Conservation (phyloP, 2,329 filamentous ascomycete genomes). For the Alternaria solani region DNA sequence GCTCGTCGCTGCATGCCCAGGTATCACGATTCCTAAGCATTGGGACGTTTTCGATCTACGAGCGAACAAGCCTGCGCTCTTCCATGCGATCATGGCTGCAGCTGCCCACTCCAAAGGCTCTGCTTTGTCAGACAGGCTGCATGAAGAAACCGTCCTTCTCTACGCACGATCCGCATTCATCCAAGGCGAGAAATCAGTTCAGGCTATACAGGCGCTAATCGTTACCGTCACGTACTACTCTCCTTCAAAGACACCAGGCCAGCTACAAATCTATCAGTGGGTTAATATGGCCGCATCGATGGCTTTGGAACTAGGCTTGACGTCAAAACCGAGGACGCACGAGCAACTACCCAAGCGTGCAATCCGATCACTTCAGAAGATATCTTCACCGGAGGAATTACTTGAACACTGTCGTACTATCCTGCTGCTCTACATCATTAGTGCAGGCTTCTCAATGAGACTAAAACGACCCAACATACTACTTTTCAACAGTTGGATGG, state of each 20-base stretch:
- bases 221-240: constrained; percentile 47
- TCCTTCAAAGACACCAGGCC: constrained; percentile 42
- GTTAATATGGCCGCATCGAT: constrained; percentile 48
- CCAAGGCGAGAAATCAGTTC: constrained; percentile 49
- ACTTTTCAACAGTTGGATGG: constrained; percentile 50
- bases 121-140: constrained; percentile 40
- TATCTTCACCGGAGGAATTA: constrained; percentile 46
- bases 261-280: constrained; percentile 47
- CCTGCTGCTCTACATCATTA: constrained; percentile 42
- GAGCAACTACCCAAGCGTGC: constrained; percentile 48
- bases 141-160: constrained; percentile 46
- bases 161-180: constrained; percentile 47
- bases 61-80: constrained; percentile 43
- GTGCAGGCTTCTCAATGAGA: constrained; percentile 46
- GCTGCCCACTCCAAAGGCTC: constrained; percentile 45
- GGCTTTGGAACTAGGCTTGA: constrained; percentile 48
- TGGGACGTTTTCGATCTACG: constrained; percentile 44
- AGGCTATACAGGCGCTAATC: constrained; percentile 47
- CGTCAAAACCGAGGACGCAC: constrained; percentile 48
- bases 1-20: constrained; percentile 40
- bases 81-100: constrained; percentile 49
- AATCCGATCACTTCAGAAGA: constrained; percentile 42
- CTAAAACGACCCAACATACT: constrained; percentile 47
- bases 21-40: constrained; percentile 39
- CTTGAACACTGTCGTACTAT: constrained; percentile 48